Base-by-base conservation (phyloP, 2,329 filamentous ascomycete species). In the Colletotrichum tabaci region DNA sequence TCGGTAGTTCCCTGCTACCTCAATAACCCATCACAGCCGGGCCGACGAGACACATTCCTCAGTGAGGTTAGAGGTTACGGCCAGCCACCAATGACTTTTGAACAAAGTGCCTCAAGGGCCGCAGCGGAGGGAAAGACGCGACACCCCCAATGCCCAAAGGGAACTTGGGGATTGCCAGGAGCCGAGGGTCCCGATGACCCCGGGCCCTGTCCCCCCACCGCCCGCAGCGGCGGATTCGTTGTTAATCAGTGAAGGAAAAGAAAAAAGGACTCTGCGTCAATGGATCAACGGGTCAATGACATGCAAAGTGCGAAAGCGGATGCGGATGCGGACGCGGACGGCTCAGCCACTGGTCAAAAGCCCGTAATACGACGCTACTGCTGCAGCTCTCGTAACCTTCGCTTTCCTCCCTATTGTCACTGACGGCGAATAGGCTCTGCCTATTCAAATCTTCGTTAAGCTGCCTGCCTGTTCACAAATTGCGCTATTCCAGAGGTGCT, bases 291-390 rank as follows among this genome's bases (percentile, higher is more conserved):
- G 21, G 58, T 40, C 18, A 52, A 35, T 35, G 57, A 66, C 46
- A 23, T 8, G 55, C 61, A 40, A 38, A 55, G 47, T 46, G 64
- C 68, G 68, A 71, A 57, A 62, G 68, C 68, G 68, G 68, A 57
- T 71, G 68, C 68, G 68, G 68, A 71, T 26, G 57, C 57, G 67
- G 63, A 61, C 56, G 52, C 57, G 65, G 68, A 52, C 38, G 57
- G 46, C 58, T 55, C 58, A 63, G 68, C 65, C 53, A 71, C 68
- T 42, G 68, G 64, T 47, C 57, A 57, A 30, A 38, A n/a, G 46
- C 49, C 38, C 38, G 67, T 42, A 56, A 66, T 55, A 61, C 67
- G 56, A 62, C 68, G 64, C 64, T 68, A 68, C 18, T 64, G 38
- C 68, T 71, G 68, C 68, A 71, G n/a, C 52, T 46, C 58, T 60